Conservation (phyloP, 192 early-diverging fungal genomes). For the Backusella liffmaniae region DNA sequence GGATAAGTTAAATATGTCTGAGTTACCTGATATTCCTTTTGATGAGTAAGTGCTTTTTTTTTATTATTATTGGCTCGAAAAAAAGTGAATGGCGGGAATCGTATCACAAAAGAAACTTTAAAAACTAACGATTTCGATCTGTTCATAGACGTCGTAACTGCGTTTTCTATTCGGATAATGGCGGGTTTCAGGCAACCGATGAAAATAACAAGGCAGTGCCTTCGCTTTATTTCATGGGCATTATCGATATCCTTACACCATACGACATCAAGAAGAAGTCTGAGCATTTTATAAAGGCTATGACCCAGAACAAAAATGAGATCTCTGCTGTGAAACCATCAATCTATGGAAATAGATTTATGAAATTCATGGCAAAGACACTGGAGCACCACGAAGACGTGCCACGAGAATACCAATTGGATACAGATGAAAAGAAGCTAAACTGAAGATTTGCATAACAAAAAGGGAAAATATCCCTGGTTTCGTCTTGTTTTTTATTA, state of each 20-base stretch:
- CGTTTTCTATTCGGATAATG: conserved; percentile 89
- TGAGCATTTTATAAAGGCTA: conserved; percentile 86
- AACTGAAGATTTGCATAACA: background rate
- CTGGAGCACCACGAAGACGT: conserved; percentile 54
- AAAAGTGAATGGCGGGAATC: background rate
- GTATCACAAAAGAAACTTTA: background rate
- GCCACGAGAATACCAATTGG: conserved; percentile 22
- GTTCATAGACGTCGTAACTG: conserved; percentile 58
- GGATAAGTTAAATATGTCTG: conserved; percentile 54
- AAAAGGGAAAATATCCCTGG: background rate
- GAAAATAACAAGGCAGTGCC: conserved; percentile 62
- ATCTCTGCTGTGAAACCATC: conserved; percentile 88
- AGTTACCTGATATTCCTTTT: conserved; percentile 57
- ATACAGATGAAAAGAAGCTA: background rate
- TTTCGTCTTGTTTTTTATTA: background rate
- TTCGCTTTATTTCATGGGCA: conserved; percentile 90
- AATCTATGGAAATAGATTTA: conserved; percentile 87
- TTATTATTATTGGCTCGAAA: background rate
- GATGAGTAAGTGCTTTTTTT: conserved; percentile 13
- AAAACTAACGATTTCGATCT: background rate
- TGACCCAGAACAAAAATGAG: conserved; percentile 71
- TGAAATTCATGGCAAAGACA: conserved; percentile 80
- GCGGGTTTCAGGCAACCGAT: conserved; percentile 85
- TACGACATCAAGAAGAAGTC: conserved; percentile 87
- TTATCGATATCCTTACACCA: conserved; percentile 98